These are phyloP conservation scores for Condylostoma magnum DNA, from an alignment of 169 alveolate species.

Conservation along the genomic window DNA sequence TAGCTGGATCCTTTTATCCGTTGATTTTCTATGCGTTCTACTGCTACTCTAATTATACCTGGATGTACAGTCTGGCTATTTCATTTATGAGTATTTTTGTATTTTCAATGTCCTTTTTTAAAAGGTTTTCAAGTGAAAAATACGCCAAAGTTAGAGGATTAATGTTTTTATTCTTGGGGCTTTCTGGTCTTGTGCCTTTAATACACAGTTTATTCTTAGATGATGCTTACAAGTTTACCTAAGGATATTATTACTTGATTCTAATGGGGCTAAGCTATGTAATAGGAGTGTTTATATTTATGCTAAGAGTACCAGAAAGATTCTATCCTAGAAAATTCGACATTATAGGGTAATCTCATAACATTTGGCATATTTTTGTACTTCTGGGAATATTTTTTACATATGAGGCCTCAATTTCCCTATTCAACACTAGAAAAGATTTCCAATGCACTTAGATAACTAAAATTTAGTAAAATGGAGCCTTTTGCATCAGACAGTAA, in stretches of 20 bases:
- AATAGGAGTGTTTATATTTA: slow-evolving; percentile 60
- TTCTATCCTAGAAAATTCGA: slow-evolving; percentile 65
- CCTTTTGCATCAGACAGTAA: neutral
- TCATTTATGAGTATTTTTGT: slow-evolving; percentile 27
- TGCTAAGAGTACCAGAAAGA: slow-evolving; percentile 68
- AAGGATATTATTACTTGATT: neutral
- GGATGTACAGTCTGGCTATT: slow-evolving; percentile 19
- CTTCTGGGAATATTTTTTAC: neutral
- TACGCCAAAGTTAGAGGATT: slow-evolving; percentile 57
- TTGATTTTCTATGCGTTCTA: slow-evolving; percentile 57
- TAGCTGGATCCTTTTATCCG: slow-evolving; percentile 70
- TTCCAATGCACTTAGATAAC: too few species aligned
- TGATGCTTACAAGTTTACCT: slow-evolving; percentile 6
- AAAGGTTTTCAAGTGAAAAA: slow-evolving; percentile 39
- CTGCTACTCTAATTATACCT: slow-evolving; percentile 5
- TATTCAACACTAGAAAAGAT: too few species aligned
- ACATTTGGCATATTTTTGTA: slow-evolving; percentile 26
- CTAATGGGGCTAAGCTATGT: slow-evolving; percentile 39
- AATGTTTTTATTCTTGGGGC: slow-evolving; percentile 51
- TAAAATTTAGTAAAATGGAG: too few species aligned
- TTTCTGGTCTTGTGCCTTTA: slow-evolving; percentile 42
- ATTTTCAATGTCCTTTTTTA: slow-evolving; percentile 32
- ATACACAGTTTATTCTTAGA: slow-evolving; percentile 33
- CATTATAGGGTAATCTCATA: slow-evolving; percentile 32
- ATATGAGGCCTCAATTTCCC: too few species aligned